Evolutionary conservation across 495 filamentous ascomycete species (phyloP), one percentile per base, ranked within the genome.

Genomic region (Neurospora sp.): DNA sequence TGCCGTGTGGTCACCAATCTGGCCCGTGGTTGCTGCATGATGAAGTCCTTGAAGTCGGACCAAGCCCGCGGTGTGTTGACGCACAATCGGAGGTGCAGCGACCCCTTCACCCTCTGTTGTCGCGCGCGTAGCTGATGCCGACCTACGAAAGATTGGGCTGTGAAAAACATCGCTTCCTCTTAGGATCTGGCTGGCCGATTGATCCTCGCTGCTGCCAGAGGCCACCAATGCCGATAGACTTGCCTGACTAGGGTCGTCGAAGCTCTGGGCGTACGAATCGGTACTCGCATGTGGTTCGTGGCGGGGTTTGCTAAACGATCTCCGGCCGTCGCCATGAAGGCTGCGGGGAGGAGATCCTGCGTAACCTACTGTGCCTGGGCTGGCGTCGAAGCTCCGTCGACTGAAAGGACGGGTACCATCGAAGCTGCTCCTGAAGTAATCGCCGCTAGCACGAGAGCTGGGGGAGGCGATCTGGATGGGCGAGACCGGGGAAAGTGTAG

Each of bases 121-220:
- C 16, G 48, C 69, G 8, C 79, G 77, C 2, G 83, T 79, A 27
- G 82, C 81, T 7, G 85, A 87, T 2, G 76, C 76, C 0, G 84
- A 82, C 5, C 83, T 81, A 12, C 79, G 82, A 40, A 95, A 90
- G 10, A 92, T 91, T 53, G 94, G 95, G n/a, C 91, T 90, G 71
- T 92, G 89, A 78, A 99, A 98, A 20, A 97, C 91, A 78, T 96
- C 93, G 74, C 93, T 97, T 31, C 91, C 88, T 61, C 88, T 87
- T 14, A 99, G 83, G 18, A 98, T 97, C 79, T 96, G 93, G 80
- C 96, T 98, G 11, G 92, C 94, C 46, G 95, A 96, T 53, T 88
- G 92, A 46, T 94, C 92, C 53, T 93, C 91, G 77, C 89, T 89
- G 77, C 89, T 89, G 5, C 90, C 91, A n/a, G 92, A 89, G 12